phyloP scores from a whole-genome alignment of 139 green algal species.

The Ulvella scutata region DNA sequence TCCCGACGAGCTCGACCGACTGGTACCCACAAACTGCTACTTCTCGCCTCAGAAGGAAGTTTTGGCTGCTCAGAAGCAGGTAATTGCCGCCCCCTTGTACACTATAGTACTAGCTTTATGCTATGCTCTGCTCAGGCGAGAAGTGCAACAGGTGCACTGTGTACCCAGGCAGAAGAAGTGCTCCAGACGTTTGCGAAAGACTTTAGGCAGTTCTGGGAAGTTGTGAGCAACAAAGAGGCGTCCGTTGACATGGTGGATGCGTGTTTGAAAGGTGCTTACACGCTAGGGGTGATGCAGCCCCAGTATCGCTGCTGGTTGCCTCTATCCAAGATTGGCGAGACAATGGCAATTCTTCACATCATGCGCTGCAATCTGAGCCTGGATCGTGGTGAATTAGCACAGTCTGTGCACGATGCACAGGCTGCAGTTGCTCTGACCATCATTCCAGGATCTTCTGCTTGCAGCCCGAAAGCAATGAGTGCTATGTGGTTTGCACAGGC shows the following conservation, averaged over 20 bases:
- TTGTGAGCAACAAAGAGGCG: conserved; percentile 1
- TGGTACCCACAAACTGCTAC: conserved; percentile 1
- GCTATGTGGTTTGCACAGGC: conserved; percentile 1
- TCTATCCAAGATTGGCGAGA: background rate
- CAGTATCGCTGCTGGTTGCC: background rate
- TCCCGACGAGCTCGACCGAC: background rate
- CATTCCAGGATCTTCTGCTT: background rate
- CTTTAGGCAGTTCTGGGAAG: conserved; percentile 1
- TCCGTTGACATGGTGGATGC: conserved; percentile 1
- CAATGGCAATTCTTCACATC: background rate
- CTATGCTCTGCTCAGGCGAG: no score
- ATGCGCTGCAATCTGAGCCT: background rate
- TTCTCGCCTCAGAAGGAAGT: background rate
- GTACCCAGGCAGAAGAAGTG: background rate
- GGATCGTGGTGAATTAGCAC: background rate
- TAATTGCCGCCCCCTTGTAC: background rate
- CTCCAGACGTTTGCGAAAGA: background rate
- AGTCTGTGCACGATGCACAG: background rate
- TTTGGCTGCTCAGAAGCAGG: background rate
- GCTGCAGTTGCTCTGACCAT: background rate
- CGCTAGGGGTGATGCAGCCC: background rate
- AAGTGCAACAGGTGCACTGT: no score
- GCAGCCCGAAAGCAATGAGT: background rate
- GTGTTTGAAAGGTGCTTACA: background rate
- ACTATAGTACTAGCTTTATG: no score